phyloP scores from a whole-genome alignment of 1,139 yeast species.

The Pichia sp. region DNA sequence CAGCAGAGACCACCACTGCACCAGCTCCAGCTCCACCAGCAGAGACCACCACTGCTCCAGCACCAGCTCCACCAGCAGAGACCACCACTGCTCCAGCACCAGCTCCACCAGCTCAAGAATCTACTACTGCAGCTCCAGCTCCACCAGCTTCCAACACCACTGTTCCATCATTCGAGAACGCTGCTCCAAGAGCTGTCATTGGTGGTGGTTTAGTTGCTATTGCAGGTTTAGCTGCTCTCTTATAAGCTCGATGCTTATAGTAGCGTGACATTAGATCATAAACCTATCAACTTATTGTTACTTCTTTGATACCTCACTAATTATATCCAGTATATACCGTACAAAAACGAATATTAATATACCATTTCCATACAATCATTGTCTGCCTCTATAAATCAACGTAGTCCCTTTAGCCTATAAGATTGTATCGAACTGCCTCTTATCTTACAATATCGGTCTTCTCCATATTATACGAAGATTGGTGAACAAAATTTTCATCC shows the following conservation, averaged over 20 bases:
- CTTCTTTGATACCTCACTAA: no score
- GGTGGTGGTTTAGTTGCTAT: slow-evolving; percentile 20
- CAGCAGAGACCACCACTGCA: slow-evolving; percentile 5
- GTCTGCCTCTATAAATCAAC: no score
- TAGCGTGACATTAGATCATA: no score
- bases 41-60: slow-evolving; percentile 2
- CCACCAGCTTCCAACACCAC: background rate
- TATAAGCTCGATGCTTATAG: slow-evolving; percentile 10
- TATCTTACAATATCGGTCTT: no score
- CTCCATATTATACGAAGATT: no score
- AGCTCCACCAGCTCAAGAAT: slow-evolving; percentile 5
- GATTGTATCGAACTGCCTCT: no score
- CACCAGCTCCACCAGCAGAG: slow-evolving; percentile 1
- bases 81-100: slow-evolving; percentile 5
- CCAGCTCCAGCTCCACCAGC: slow-evolving; percentile 3
- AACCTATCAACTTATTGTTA: no score
- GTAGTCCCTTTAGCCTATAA: no score
- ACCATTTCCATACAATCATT: no score
- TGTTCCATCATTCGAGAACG: slow-evolving; percentile 9
- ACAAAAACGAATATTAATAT: no score
- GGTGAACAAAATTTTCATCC: no score
- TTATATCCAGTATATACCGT: no score
- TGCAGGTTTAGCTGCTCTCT: slow-evolving; percentile 21
- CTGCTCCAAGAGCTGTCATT: slow-evolving; percentile 15
- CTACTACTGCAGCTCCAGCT: background rate